These are phyloP conservation scores for Ustilaginoidea virens DNA, from an alignment of 2,329 filamentous ascomycete genomes.

Conservation along the genomic window DNA sequence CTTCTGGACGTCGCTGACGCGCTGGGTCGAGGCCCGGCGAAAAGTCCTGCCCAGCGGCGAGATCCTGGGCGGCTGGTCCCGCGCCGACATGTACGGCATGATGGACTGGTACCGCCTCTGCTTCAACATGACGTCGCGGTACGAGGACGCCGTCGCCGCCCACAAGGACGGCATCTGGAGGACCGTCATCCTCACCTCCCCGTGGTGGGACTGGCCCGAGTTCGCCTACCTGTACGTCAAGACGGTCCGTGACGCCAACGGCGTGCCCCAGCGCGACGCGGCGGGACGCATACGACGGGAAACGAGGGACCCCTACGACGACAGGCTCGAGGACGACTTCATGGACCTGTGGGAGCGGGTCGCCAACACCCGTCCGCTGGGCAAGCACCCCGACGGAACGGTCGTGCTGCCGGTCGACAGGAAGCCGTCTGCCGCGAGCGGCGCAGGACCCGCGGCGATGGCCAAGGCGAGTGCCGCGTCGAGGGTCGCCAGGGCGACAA, in stretches of 20 bases:
- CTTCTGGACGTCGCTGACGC: constrained; percentile 14
- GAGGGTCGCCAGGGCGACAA: neutral
- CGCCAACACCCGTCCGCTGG: constrained; percentile 9
- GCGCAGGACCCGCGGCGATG: no score
- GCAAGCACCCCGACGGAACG: constrained; percentile 7
- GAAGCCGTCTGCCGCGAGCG: neutral
- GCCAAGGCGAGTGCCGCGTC: no score
- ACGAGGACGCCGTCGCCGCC: constrained; percentile 7
- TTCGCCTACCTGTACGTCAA: constrained; percentile 9
- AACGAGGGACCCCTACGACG: constrained; percentile 5
- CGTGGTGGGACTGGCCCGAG: constrained; percentile 14
- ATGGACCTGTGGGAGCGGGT: constrained; percentile 11
- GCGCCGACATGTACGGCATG: constrained; percentile 12
- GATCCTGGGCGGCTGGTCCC: constrained; percentile 11
- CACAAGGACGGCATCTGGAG: constrained; percentile 12
- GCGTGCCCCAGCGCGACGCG: constrained; percentile 1
- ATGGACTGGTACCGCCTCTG: constrained; percentile 15
- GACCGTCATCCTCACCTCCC: constrained; percentile 8
- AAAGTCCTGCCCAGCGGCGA: constrained; percentile 9
- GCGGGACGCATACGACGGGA: constrained; percentile 5
- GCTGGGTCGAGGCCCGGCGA: constrained; percentile 10
- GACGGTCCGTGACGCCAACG: constrained; percentile 5
- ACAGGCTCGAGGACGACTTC: constrained; percentile 11
- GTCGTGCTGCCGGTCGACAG: constrained; percentile 7
- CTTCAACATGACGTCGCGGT: constrained; percentile 7